phyloP scores from a whole-genome alignment of 495 filamentous ascomycete species.

The Thermothielavioides terrestris region DNA sequence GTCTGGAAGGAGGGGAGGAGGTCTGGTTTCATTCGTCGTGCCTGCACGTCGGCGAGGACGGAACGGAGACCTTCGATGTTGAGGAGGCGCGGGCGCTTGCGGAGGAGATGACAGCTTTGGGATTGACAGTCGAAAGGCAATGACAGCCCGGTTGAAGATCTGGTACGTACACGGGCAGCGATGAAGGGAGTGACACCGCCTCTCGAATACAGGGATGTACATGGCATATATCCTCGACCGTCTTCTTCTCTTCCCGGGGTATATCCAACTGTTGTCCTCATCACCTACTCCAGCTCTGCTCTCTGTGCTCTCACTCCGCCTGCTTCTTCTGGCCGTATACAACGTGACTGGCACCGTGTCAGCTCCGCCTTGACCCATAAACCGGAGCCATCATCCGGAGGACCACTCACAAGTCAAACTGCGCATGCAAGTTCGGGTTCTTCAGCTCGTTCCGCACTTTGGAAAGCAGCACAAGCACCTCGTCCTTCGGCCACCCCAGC shows the following conservation, averaged over 20 bases:
- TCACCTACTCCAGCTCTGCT: neutral
- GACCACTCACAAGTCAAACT: constrained; percentile 9
- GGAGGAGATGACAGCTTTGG: neutral
- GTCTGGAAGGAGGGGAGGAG: neutral
- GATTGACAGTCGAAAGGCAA: neutral
- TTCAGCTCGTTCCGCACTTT: constrained; percentile 19
- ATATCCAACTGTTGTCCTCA: too few species aligned
- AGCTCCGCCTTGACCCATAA: neutral
- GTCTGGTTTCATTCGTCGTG: constrained; percentile 32
- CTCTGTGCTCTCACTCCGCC: too few species aligned
- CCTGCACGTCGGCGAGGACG: constrained; percentile 8
- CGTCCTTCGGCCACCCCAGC: constrained; percentile 18
- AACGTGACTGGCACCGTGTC: constrained; percentile 1
- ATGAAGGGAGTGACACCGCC: too few species aligned
- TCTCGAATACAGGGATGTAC: too few species aligned
- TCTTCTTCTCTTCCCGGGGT: too few species aligned
- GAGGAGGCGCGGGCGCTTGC: constrained; percentile 5
- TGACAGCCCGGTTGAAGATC: neutral
- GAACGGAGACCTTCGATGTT: constrained; percentile 8
- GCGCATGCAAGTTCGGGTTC: neutral
- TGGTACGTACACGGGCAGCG: neutral
- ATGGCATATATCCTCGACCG: too few species aligned
- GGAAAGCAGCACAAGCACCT: constrained; percentile 16
- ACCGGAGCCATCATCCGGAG: neutral
- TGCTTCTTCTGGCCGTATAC: constrained; percentile 3